Evolutionary conservation across 169 alveolate genomes (phyloP), one percentile per base, ranked within the genome.

Genomic region (Plasmodium chabaudi): DNA sequence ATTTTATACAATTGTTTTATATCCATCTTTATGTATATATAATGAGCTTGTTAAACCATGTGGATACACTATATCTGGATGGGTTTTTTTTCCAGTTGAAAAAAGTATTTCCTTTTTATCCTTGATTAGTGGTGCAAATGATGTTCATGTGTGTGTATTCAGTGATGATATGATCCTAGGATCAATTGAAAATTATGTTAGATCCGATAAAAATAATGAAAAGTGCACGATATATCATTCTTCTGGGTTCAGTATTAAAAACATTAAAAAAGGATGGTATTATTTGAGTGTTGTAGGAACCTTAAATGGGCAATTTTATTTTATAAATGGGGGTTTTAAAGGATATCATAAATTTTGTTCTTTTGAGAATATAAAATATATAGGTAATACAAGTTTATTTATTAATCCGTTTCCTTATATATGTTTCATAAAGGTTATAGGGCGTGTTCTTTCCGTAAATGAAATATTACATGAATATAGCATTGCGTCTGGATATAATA

Each of bases 341-440:
- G 89, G 89, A 19, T 59, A 67, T 79, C 89, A 79, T 65, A 65
- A 51, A 53, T 79, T 65, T 56, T 79, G 89, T 47, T 67, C 89
- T 47, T 65, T 67, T 79, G 89, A 79, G 53, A 69, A 67, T 79
- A 67, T 79, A 55, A 79, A 79, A 53, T 79, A 79, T 67, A 69
- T 79, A 51, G 73, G 79, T 53, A 79, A 79, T 65, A 79, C 72
- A 65, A 53, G 89, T 46, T 44, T 79, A 47, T 79, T 65, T 79
- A 67, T 67, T 21, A 79, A 79, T 27, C 89, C 89, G 7, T 79
- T 64, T 67, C 61, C 82, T 1, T 65, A 53, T 65, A 65, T 79
- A 3, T 79, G 69, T 65, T 79, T 79, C 23, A 9, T 79, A 27
- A 47, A 67, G 68, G 46, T 79, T 25, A 21, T 67, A 46, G 55